A percentile compares a stretch with the other conserved stretches of the same genome.
phyloP scores from a whole-genome alignment of 805 yeast species.

The Candida verbasci region DNA sequence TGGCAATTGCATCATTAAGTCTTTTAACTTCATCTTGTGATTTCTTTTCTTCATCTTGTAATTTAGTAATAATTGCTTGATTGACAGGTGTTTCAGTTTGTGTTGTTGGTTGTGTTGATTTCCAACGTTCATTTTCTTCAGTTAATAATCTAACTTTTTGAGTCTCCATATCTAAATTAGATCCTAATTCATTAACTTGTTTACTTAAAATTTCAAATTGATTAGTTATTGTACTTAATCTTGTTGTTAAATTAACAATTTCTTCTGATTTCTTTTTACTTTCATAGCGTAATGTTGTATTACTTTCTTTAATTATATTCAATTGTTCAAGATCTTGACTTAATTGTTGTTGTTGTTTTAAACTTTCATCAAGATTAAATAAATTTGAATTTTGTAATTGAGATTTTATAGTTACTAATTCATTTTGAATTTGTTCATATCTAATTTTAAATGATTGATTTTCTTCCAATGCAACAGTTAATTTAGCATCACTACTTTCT shows the following conservation, averaged over 20 bases:
- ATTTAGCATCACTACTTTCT: slow-evolving; percentile 61
- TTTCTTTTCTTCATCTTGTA: background rate
- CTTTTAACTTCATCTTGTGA: slow-evolving; percentile 15
- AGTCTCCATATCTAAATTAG: slow-evolving; percentile 14
- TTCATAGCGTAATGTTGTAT: slow-evolving; percentile 57
- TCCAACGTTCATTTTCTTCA: slow-evolving; percentile 20
- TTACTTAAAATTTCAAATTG: slow-evolving; percentile 45
- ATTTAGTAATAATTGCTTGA: background rate
- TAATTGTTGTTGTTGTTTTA: slow-evolving; percentile 42
- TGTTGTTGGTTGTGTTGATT: slow-evolving; percentile 3
- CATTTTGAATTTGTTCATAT: slow-evolving; percentile 42
- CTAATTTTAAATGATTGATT: slow-evolving; percentile 48
- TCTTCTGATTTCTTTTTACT: slow-evolving; percentile 19
- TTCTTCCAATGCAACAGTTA: slow-evolving; percentile 40
- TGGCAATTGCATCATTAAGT: slow-evolving; percentile 11
- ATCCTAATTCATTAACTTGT: slow-evolving; percentile 27
- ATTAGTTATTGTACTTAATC: slow-evolving; percentile 24
- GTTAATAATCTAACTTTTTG: slow-evolving; percentile 10
- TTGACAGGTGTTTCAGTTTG: background rate
- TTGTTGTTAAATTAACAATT: slow-evolving; percentile 34
- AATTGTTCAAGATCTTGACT: slow-evolving; percentile 55
- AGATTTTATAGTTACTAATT: slow-evolving; percentile 41
- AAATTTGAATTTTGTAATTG: slow-evolving; percentile 18
- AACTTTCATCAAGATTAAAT: slow-evolving; percentile 20
- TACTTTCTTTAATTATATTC: slow-evolving; percentile 64